Conservation (phyloP, 1,139 yeast species). For the Candida anutae region DNA sequence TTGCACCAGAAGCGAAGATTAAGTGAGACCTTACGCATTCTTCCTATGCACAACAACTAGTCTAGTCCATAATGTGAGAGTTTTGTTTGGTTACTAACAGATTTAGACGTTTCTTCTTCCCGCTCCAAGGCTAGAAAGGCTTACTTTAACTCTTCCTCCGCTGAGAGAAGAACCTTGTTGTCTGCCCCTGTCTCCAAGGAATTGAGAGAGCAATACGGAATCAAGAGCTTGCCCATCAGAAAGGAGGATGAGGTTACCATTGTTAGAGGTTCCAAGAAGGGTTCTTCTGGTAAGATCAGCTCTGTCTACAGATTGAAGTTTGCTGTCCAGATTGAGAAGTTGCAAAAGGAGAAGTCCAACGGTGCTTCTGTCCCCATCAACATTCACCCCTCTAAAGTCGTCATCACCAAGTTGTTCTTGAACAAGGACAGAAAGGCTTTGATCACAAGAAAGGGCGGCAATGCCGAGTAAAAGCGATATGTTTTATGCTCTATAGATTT, state of each 20-base stretch:
- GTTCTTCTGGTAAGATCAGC: conserved; percentile 97
- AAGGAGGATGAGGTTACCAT: conserved; percentile 94
- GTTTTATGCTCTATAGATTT: conserved; percentile 1
- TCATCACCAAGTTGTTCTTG: conserved; percentile 95
- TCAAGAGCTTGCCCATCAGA: conserved; percentile 96
- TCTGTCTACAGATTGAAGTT: conserved; percentile 99
- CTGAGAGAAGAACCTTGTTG: conserved; percentile 90
- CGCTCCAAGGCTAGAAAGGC: conserved; percentile 99
- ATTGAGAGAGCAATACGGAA: conserved; percentile 95
- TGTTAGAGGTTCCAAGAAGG: conserved; percentile 99
- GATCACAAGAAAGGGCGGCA: conserved; percentile 89
- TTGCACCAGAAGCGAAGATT: too few relatives aligned
- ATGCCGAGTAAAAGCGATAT: conserved; percentile 18
- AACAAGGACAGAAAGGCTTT: conserved; percentile 99
- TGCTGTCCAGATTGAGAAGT: conserved; percentile 94
- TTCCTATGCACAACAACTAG: too few relatives aligned
- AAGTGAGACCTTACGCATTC: too few relatives aligned
- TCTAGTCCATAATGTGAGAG: too few relatives aligned
- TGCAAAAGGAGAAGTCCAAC: conserved; percentile 95
- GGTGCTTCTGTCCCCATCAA: conserved; percentile 98
- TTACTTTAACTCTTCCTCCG: conserved; percentile 97
- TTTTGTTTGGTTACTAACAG: too few relatives aligned
- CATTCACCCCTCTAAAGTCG: conserved; percentile 98
- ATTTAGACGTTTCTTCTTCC: conserved; percentile 98
- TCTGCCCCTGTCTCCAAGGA: conserved; percentile 99